These are phyloP conservation scores for Anaeromyces robustus DNA, from an alignment of 192 early-diverging fungal genomes.

Conservation along the genomic window DNA sequence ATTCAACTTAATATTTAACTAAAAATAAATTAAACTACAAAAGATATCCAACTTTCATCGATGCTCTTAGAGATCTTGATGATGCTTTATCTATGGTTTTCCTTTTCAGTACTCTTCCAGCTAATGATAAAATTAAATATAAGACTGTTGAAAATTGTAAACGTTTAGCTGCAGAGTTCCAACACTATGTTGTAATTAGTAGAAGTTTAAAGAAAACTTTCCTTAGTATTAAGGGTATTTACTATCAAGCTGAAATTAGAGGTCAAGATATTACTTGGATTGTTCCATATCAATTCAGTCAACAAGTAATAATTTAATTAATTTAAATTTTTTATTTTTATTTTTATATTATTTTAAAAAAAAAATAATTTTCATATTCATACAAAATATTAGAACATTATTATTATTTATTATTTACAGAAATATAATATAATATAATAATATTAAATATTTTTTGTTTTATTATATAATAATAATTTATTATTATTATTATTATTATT, in stretches of 20 bases:
- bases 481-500: no score
- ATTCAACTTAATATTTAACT: no score
- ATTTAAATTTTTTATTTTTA: neutral
- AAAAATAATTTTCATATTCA: no score
- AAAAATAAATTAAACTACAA: no score
- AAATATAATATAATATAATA: no score
- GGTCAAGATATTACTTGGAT: conserved; percentile 90
- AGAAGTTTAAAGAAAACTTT: conserved; percentile 75
- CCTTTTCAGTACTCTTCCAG: conserved; percentile 81
- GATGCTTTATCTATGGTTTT: conserved; percentile 96
- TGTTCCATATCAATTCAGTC: conserved; percentile 88
- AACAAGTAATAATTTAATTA: conserved; percentile 31
- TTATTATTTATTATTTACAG: no score
- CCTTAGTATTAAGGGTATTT: conserved; percentile 97
- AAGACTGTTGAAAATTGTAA: conserved; percentile 59
- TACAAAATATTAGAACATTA: no score
- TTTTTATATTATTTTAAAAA: no score
- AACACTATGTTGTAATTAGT: conserved; percentile 72
- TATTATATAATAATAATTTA: no score
- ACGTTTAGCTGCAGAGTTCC: conserved; percentile 77
- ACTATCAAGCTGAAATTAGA: conserved; percentile 96
- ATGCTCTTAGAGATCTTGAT: conserved; percentile 87
- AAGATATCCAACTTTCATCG: conserved; percentile 82
- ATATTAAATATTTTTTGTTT: no score
- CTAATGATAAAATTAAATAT: conserved; percentile 36